These are phyloP conservation scores for Huntiella savannae DNA, from an alignment of 2,329 filamentous ascomycete species.

Conservation along the genomic window DNA sequence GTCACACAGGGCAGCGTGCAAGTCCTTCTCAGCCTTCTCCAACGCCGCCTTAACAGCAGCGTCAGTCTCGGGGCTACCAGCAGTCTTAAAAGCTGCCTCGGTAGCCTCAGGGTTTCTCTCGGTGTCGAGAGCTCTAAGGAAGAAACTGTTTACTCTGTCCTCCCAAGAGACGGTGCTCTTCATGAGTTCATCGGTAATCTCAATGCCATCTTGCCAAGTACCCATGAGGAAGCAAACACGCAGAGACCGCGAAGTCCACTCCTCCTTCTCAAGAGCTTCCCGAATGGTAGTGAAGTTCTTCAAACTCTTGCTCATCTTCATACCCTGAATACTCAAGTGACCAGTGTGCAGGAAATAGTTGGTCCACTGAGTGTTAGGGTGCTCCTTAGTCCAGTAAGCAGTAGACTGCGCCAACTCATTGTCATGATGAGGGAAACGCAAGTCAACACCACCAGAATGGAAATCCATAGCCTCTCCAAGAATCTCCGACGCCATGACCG, in stretches of 20 bases:
- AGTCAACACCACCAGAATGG: constrained; percentile 79
- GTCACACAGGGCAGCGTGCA: constrained; percentile 47
- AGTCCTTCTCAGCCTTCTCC: constrained; percentile 34
- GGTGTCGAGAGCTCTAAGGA: constrained; percentile 10
- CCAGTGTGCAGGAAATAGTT: constrained; percentile 96
- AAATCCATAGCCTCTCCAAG: constrained; percentile 75
- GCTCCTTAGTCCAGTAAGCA: constrained; percentile 39
- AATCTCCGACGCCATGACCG: constrained; percentile 83
- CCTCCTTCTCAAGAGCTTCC: constrained; percentile 47
- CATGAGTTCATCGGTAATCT: constrained; percentile 66
- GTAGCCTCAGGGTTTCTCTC: constrained; percentile 8
- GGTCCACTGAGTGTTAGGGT: constrained; percentile 47
- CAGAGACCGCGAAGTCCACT: constrained; percentile 60
- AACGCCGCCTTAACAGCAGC: constrained; percentile 23
- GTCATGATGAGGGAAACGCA: constrained; percentile 82
- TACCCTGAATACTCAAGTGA: constrained; percentile 65
- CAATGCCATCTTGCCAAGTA: constrained; percentile 76
- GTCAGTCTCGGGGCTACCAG: constrained; percentile 12
- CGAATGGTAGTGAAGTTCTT: constrained; percentile 94
- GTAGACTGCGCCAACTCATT: constrained; percentile 76
- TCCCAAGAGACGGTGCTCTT: constrained; percentile 15
- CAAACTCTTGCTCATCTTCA: constrained; percentile 88
- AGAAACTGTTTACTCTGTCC: constrained; percentile 12
- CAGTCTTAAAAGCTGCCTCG: constrained; percentile 4
- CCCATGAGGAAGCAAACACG: constrained; percentile 76